Conservation (phyloP, 148 eudicot species). For the Drosera capensis region DNA sequence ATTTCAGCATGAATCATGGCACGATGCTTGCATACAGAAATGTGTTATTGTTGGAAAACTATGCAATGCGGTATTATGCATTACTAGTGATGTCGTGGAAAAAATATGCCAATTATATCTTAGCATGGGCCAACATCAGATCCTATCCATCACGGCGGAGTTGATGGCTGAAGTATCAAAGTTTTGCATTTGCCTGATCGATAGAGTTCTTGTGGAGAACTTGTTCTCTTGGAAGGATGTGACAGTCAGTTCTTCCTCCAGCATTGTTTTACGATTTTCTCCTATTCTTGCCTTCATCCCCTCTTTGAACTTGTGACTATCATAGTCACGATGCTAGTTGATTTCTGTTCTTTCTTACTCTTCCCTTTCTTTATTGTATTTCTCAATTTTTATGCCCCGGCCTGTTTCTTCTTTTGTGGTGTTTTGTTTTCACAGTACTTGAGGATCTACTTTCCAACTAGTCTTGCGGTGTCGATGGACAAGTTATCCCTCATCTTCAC, state of each 20-base stretch:
- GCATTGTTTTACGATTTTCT: background rate
- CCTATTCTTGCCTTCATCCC: background rate
- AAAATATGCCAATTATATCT: conserved; percentile 26
- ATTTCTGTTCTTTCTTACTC: background rate
- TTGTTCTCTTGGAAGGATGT: conserved; percentile 58
- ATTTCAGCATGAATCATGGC: conserved; percentile 50
- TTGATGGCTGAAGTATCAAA: conserved; percentile 34
- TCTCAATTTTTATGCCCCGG: no score
- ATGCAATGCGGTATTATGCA: conserved; percentile 38
- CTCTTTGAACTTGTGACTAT: background rate
- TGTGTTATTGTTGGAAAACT: conserved; percentile 40
- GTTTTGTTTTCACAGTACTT: conserved; percentile 24
- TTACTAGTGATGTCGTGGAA: conserved; percentile 33
- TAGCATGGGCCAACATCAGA: conserved; percentile 10
- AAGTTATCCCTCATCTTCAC: conserved; percentile 29
- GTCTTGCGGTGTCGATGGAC: conserved; percentile 27
- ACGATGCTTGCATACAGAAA: conserved; percentile 43
- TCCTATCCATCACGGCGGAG: conserved; percentile 12
- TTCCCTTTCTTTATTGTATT: background rate
- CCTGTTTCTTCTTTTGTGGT: no score
- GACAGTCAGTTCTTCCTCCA: conserved; percentile 33
- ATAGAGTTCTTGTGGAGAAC: conserved; percentile 43
- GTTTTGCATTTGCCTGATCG: conserved; percentile 54
- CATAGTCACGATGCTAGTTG: background rate
- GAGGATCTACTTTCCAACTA: conserved; percentile 52